Evolutionary conservation across 2,329 filamentous ascomycete species (phyloP).

Genomic region (Leptosphaerulina australis): DNA sequence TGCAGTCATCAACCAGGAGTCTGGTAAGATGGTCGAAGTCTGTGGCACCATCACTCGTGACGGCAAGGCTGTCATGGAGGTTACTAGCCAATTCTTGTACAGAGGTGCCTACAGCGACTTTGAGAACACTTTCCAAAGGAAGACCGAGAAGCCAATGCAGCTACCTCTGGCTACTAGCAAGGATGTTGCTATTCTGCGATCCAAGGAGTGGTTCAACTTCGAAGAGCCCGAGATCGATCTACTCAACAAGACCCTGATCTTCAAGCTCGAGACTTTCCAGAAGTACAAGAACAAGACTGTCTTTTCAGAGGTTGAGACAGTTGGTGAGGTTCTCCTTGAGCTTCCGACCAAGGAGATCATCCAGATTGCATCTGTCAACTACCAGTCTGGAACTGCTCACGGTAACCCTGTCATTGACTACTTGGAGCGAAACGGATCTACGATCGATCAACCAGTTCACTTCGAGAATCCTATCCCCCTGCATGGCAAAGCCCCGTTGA

Average conservation of each 20-base stretch:
- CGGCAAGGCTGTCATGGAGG: slow-evolving; percentile 90
- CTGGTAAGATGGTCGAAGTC: slow-evolving; percentile 99
- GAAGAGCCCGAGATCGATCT: slow-evolving; percentile 85
- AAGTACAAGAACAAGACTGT: slow-evolving; percentile 94
- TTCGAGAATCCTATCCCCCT: slow-evolving; percentile 98
- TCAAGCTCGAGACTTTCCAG: slow-evolving; percentile 90
- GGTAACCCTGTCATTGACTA: slow-evolving; percentile 98
- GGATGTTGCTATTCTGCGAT: slow-evolving; percentile 90
- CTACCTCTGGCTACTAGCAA: slow-evolving; percentile 84
- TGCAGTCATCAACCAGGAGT: slow-evolving; percentile 95
- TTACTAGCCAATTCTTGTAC: slow-evolving; percentile 98
- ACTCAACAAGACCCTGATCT: slow-evolving; percentile 89
- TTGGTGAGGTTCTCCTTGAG: slow-evolving; percentile 90
- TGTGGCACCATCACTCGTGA: slow-evolving; percentile 92
- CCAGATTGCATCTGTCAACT: slow-evolving; percentile 95
- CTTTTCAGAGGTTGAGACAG: slow-evolving; percentile 89
- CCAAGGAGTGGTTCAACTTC: slow-evolving; percentile 96
- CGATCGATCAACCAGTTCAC: slow-evolving; percentile 93
- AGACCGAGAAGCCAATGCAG: slow-evolving; percentile 93
- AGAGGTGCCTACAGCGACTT: slow-evolving; percentile 90
- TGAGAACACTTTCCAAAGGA: slow-evolving; percentile 98
- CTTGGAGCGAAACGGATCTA: slow-evolving; percentile 85
- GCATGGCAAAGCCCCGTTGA: slow-evolving; percentile 86
- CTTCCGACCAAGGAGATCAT: slow-evolving; percentile 96
- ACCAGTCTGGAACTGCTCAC: slow-evolving; percentile 87